Conservation (phyloP, 1,284 basidiomycete species). For the Heterobasidion parviporum region DNA sequence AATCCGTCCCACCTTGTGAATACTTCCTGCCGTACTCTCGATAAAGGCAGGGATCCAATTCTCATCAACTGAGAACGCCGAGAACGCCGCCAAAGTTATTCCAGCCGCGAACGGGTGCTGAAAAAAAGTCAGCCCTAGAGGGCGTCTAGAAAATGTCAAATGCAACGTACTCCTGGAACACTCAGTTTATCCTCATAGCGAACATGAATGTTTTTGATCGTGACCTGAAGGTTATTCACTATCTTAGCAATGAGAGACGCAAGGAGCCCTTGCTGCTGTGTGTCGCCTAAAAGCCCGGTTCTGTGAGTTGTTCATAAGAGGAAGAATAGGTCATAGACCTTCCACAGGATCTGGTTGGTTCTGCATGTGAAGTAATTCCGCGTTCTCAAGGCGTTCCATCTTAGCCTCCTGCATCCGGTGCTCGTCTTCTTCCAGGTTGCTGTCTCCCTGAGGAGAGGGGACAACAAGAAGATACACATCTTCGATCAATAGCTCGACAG, state of each 20-base stretch:
- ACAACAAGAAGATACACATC: slow-evolving; percentile 95
- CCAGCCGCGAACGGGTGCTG: slow-evolving; percentile 95
- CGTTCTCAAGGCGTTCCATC: slow-evolving; percentile 82
- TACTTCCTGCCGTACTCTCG: slow-evolving; percentile 80
- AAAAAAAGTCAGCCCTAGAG: slow-evolving; percentile 1
- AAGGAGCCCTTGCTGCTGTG: slow-evolving; percentile 76
- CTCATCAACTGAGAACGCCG: slow-evolving; percentile 89
- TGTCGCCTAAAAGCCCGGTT: slow-evolving; percentile 36
- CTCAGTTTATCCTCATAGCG: slow-evolving; percentile 96
- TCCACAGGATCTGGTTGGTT: slow-evolving; percentile 47
- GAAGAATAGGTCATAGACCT: slow-evolving; percentile 24
- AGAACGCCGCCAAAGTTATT: slow-evolving; percentile 87
- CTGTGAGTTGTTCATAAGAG: slow-evolving; percentile 1
- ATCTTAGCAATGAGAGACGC: slow-evolving; percentile 87
- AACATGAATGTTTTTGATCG: slow-evolving; percentile 91
- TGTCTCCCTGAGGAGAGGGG: slow-evolving; percentile 65
- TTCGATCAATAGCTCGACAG: slow-evolving; percentile 88
- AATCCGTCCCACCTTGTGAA: slow-evolving; percentile 70
- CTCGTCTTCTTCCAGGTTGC: slow-evolving; percentile 85
- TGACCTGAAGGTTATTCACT: slow-evolving; percentile 95
- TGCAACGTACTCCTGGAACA: slow-evolving; percentile 71
- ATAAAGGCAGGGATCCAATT: slow-evolving; percentile 95
- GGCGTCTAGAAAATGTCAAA: not conserved
- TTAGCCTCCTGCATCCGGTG: slow-evolving; percentile 79
- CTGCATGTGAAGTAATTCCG: slow-evolving; percentile 78